Evolutionary conservation across 805 yeast genomes (phyloP).

Genomic region (Candida xiaguanensis): DNA sequence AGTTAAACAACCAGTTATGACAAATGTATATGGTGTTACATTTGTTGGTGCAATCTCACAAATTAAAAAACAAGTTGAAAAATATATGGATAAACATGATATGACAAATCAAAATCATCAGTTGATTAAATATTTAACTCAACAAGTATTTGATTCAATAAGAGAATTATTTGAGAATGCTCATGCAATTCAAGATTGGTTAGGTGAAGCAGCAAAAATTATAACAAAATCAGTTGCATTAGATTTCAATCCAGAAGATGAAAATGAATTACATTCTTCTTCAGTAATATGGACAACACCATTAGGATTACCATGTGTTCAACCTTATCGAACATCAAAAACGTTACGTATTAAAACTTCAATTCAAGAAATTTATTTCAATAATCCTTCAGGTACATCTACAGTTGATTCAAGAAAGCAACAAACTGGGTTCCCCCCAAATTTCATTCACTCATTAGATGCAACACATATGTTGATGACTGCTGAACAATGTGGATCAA

Average conservation of each 20-base stretch:
- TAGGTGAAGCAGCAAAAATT: constrained; percentile 78
- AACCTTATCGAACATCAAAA: constrained; percentile 79
- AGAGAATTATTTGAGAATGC: constrained; percentile 32
- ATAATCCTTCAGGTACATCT: constrained; percentile 76
- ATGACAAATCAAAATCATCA: constrained; percentile 8
- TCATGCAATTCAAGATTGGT: constrained; percentile 34
- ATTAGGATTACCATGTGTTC: constrained; percentile 91
- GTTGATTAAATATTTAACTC: constrained; percentile 17
- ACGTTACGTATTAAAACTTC: constrained; percentile 72
- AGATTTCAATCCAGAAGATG: constrained; percentile 61
- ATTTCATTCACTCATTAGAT: constrained; percentile 42
- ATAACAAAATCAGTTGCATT: constrained; percentile 50
- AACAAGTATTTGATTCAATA: constrained; percentile 22
- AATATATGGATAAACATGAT: constrained; percentile 50
- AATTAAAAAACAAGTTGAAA: constrained; percentile 22
- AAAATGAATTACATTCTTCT: constrained; percentile 55
- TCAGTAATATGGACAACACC: constrained; percentile 99
- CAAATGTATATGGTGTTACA: constrained; percentile 44
- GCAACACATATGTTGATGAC: constrained; percentile 40
- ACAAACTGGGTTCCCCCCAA: constrained; percentile 62
- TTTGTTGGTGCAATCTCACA: constrained; percentile 33
- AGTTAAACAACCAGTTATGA: constrained; percentile 43
- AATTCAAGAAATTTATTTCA: constrained; percentile 79
- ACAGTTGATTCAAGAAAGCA: constrained; percentile 88
- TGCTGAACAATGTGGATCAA: constrained; percentile 18